A percentile compares a stretch with the other conserved stretches of the same genome.
Conservation (phyloP, 306 rosid genomes). For the Alnus rubra region DNA sequence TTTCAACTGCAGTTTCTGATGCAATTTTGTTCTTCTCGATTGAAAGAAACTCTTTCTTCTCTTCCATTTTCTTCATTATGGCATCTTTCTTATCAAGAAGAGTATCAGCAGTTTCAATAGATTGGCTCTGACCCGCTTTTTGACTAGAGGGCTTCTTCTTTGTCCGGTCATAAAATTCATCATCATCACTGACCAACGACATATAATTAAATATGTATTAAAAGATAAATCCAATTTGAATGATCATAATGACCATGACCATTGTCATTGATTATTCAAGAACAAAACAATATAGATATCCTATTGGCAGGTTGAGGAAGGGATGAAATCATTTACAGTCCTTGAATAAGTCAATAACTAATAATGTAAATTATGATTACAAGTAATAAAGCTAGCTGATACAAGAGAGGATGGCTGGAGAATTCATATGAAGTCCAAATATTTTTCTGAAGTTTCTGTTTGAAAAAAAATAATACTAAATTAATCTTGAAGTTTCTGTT, state of each 20-base stretch:
- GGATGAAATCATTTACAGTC: background rate
- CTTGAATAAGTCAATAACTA: background rate
- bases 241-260: background rate
- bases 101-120: conserved; percentile 86
- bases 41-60: conserved; percentile 59
- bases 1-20: conserved; percentile 39
- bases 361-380: conserved; percentile 2
- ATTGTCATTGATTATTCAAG: background rate
- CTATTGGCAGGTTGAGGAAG: background rate
- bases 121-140: conserved; percentile 58
- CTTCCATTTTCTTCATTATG: conserved; percentile 61
- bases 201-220: conserved; percentile 22
- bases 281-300: background rate
- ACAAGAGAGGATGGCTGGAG: background rate
- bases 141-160: conserved; percentile 57
- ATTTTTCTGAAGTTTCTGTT: background rate
- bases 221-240: background rate
- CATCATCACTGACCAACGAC: conserved; percentile 68
- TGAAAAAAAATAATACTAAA: background rate
- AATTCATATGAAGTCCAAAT: background rate
- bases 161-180: conserved; percentile 94
- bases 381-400: background rate
- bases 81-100: conserved; percentile 88
- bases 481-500: background rate
- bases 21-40: conserved; percentile 56